Percentiles rank a stretch among this genome's conserved stretches.
phyloP scores from a whole-genome alignment of 768 basidiomycete species.

The Suillus alpinus region DNA sequence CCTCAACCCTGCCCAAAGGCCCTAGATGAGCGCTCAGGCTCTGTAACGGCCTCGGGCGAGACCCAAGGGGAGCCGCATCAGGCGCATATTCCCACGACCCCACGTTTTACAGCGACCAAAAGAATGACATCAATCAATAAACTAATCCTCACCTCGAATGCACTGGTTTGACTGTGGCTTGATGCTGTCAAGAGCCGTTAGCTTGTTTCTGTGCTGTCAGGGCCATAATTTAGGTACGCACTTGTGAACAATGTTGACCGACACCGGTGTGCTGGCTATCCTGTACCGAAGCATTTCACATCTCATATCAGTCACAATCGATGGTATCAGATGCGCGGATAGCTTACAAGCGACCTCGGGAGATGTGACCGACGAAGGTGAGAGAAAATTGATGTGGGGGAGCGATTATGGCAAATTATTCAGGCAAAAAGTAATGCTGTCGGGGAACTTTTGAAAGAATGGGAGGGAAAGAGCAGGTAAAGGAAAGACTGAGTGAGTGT shows the following conservation, averaged over 20 bases:
- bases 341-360: constrained; percentile 16
- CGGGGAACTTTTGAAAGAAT: constrained; percentile 6
- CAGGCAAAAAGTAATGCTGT: constrained; percentile 16
- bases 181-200: background rate
- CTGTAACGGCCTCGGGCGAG: background rate
- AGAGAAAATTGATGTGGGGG: constrained; percentile 11
- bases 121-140: constrained; percentile 25
- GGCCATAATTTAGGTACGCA: background rate
- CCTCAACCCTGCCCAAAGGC: background rate
- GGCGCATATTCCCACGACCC: constrained; percentile 34
- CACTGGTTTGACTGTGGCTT: constrained; percentile 9
- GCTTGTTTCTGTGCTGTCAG: background rate
- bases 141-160: constrained; percentile 17
- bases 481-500: constrained; percentile 33
- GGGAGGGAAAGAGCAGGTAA: constrained; percentile 31
- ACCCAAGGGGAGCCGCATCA: constrained; percentile 4
- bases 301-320: constrained; percentile 7
- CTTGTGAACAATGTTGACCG: background rate
- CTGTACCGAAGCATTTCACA: constrained; percentile 3
- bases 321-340: constrained; percentile 7
- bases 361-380: background rate
- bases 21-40: constrained; percentile 1
- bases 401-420: constrained; percentile 19
- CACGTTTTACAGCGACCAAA: constrained; percentile 39
- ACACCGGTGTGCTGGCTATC: constrained; percentile 1